Percentiles rank a stretch among this genome's conserved stretches.
phyloP scores from a whole-genome alignment of 1,139 yeast genomes.

The Geotrichum armillariae region DNA sequence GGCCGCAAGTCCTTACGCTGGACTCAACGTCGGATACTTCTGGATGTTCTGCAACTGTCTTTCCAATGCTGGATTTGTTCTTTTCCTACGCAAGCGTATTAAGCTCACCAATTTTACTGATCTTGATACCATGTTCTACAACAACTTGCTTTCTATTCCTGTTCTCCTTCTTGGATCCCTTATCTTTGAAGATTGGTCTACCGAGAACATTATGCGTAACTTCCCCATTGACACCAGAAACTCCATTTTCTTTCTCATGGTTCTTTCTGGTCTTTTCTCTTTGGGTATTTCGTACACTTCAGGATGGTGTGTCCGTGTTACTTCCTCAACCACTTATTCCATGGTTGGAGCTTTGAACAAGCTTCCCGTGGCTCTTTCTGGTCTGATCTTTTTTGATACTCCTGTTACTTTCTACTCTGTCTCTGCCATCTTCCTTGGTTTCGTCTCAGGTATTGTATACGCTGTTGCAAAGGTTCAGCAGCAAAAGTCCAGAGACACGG shows the following conservation, averaged over 20 bases:
- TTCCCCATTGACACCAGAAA: constrained; percentile 72
- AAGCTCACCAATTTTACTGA: constrained; percentile 96
- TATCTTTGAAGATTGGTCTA: constrained; percentile 88
- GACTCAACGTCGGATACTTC: constrained; percentile 79
- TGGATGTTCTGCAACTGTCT: constrained; percentile 97
- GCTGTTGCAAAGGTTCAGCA: constrained; percentile 89
- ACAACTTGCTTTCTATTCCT: constrained; percentile 90
- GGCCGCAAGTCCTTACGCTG: constrained; percentile 26
- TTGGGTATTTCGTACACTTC: constrained; percentile 98
- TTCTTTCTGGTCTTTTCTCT: constrained; percentile 89
- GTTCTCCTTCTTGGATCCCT: constrained; percentile 75
- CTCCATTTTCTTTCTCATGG: constrained; percentile 75
- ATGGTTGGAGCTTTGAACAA: constrained; percentile 99
- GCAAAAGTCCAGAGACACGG: constrained; percentile 46
- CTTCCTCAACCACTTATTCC: constrained; percentile 95
- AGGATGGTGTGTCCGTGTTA: constrained; percentile 99
- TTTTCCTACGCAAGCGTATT: constrained; percentile 95
- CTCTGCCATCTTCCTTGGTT: constrained; percentile 87
- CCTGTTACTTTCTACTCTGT: constrained; percentile 92
- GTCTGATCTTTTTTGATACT: constrained; percentile 90
- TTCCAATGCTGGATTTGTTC: constrained; percentile 89
- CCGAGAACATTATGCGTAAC: constrained; percentile 69
- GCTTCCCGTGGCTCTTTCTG: constrained; percentile 94
- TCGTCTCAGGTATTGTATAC: constrained; percentile 91
- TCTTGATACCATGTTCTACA: constrained; percentile 97